Percentiles rank a stretch among this genome's conserved stretches.
These are phyloP conservation scores for Grosmannia serpens DNA, from an alignment of 2,329 filamentous ascomycete species.

Conservation along the genomic window DNA sequence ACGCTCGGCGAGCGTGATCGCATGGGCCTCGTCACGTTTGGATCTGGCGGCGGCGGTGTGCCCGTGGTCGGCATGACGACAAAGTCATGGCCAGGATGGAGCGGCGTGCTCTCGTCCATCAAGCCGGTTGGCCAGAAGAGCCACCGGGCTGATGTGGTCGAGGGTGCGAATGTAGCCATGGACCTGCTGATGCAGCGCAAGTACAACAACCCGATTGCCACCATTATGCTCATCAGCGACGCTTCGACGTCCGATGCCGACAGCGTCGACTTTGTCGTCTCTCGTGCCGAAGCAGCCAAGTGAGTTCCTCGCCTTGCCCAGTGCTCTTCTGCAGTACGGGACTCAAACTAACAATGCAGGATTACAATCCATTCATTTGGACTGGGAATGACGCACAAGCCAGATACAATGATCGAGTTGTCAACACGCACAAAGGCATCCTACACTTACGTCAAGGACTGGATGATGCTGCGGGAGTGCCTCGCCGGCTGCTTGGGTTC, in stretches of 20 bases:
- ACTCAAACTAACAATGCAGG: conserved; percentile 32
- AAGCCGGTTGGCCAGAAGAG: conserved; percentile 94
- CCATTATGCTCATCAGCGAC: conserved; percentile 94
- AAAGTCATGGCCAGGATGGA: conserved; percentile 88
- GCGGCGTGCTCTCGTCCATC: conserved; percentile 73
- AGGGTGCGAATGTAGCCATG: conserved; percentile 97
- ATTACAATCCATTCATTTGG: conserved; percentile 96
- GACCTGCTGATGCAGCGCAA: conserved; percentile 96
- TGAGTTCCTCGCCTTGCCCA: conserved; percentile 31
- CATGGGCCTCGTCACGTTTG: conserved; percentile 96
- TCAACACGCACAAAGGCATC: conserved; percentile 92
- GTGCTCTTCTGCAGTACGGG: background rate
- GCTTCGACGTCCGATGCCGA: conserved; percentile 89
- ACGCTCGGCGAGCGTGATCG: conserved; percentile 86
- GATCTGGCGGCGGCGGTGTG: conserved; percentile 84
- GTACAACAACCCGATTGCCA: conserved; percentile 87
- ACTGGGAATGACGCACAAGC: conserved; percentile 91
- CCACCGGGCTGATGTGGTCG: conserved; percentile 88
- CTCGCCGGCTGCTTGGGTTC: conserved; percentile 85
- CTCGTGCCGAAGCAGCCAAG: conserved; percentile 93
- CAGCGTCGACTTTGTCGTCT: conserved; percentile 95
- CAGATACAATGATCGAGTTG: conserved; percentile 96
- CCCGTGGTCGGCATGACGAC: conserved; percentile 97
- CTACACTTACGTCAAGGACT: conserved; percentile 97
- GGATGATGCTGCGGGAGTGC: conserved; percentile 99